Percentiles rank a stretch among this genome's conserved stretches.
Conservation (phyloP, 805 yeast genomes). For the Lachancea sp. region DNA sequence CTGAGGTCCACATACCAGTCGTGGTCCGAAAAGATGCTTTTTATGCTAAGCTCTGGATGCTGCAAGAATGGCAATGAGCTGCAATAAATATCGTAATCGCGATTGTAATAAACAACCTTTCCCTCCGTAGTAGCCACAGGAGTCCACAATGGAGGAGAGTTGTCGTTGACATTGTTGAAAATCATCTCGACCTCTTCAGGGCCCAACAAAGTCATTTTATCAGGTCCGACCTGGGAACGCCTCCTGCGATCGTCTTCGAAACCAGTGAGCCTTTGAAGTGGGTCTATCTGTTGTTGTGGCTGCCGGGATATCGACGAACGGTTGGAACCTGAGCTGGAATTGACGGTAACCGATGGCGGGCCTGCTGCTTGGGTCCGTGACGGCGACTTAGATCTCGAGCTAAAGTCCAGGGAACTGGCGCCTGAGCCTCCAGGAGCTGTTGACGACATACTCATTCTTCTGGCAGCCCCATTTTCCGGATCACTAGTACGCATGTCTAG, state of each 20-base stretch:
- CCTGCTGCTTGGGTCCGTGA: neutral
- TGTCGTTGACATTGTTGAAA: constrained; percentile 30
- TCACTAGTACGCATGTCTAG: constrained; percentile 7
- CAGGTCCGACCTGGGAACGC: constrained; percentile 46
- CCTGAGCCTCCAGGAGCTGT: constrained; percentile 14
- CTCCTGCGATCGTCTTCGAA: constrained; percentile 34
- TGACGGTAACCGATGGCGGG: neutral
- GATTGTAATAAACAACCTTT: constrained; percentile 52
- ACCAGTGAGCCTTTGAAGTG: constrained; percentile 9
- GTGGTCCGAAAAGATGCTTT: constrained; percentile 28
- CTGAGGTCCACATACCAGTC: constrained; percentile 27
- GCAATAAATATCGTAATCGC: constrained; percentile 54
- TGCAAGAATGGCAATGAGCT: constrained; percentile 49
- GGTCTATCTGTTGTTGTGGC: constrained; percentile 9
- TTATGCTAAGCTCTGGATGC: constrained; percentile 33
- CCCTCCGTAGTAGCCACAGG: constrained; percentile 50
- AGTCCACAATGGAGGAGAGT: constrained; percentile 48
- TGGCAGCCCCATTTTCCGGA: neutral
- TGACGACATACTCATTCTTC: constrained; percentile 1
- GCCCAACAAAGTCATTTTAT: constrained; percentile 28
- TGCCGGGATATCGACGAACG: constrained; percentile 1
- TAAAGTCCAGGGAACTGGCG: neutral
- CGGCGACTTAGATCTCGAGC: constrained; percentile 1
- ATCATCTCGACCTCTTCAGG: constrained; percentile 36
- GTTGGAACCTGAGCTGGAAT: neutral